Base-by-base conservation (phyloP, 108 stramenopile genomes). In the Phaeodactylum tricornutum region DNA sequence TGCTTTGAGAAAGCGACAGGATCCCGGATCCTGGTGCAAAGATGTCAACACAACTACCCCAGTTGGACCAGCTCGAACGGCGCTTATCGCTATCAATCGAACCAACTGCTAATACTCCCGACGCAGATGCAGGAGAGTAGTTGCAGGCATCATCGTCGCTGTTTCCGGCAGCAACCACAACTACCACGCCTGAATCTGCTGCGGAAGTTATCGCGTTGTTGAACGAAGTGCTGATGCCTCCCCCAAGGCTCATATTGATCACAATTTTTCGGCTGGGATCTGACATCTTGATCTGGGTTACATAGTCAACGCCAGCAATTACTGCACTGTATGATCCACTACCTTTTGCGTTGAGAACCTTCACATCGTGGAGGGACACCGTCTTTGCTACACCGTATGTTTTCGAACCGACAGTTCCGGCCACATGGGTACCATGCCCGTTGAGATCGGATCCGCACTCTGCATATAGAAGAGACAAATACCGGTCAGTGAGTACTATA, bases 161-260 rank as follows among this genome's bases (percentile, higher is more conserved):
- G 55, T 84, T 84, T 7, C 83, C 83, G 4, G 75, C 73, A 1
- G 83, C 73, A 38, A 67, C 83, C 59, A 79, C 46, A 16, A 73
- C 29, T 2, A 72, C 31, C 15, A 83, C 71, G 8, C 76, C 81
- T 5, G 57, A 26, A 17, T 71, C 53, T 12, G 60, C 52, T 11
- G 52, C 20, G 16, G 61, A 43, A 19, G 56, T 45, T 21, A 25
- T 25, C 2, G 22, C 22, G n/a, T 45, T 4, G 44, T 45, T 45
- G 20, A 25, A 6, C 23, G 44, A 21, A 22, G 4, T 17, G 26
- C 24, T 25, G 22, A 15, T 15, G 4, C 5, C 22, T 19, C 75
- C 64, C 14, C 77, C 78, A 7, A 84, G 37, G 49, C 50, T 58
- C 44, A 80, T 44, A 28, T 62, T 67, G n/a, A 84, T 71, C 8